Base-by-base conservation (phyloP, 2,329 filamentous ascomycete genomes). In the Verticillium dahliae region DNA sequence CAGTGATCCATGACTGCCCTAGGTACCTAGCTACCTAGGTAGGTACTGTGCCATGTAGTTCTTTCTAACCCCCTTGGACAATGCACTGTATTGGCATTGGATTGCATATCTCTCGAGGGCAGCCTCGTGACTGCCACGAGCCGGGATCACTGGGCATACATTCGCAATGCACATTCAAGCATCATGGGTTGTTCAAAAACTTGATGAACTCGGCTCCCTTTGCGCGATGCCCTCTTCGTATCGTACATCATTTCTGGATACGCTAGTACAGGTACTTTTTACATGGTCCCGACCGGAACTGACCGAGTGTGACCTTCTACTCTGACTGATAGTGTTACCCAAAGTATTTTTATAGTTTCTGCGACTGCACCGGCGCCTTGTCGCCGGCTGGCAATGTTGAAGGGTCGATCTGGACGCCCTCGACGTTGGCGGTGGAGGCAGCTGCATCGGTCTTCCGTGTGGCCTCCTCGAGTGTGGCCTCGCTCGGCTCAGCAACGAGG, bases 401-500 rank as follows among this genome's bases (percentile, higher is more conserved):
- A 10, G 63, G 59, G 31, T 63, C 61, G 39, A 64, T 50, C n/a
- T 15, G 54, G 33, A 18, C 34, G 33, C 18, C 58, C 41, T 41
- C 14, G 6, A 35, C 15, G 22, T 61, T 55, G 27, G 14, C 50
- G 33, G 59, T 18, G 14, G 55, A 18, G 34, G 58, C 52, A 39
- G 59, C 41, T 11, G 54, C 50, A 55, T 62, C 61, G 58, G 13
- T 37, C 35, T 37, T 37, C 35, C 35, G 35, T 37, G 35, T 31
- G 5, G 27, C 35, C 4, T 63, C 61, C 35, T 18, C 59, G 38
- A 57, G 62, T 18, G 57, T 54, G 56, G 59, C 57, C 11, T 57
- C 64, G 50, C 65, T 65, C 38, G 63, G 60, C 35, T 66, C 66
- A 54, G 74, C 73, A n/a, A 74, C 74, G 67, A 75, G 73, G 58